Evolutionary conservation across 2,329 filamentous ascomycete genomes (phyloP), one percentile per base, ranked within the genome.

Genomic region (Pseudocercospora ulei): DNA sequence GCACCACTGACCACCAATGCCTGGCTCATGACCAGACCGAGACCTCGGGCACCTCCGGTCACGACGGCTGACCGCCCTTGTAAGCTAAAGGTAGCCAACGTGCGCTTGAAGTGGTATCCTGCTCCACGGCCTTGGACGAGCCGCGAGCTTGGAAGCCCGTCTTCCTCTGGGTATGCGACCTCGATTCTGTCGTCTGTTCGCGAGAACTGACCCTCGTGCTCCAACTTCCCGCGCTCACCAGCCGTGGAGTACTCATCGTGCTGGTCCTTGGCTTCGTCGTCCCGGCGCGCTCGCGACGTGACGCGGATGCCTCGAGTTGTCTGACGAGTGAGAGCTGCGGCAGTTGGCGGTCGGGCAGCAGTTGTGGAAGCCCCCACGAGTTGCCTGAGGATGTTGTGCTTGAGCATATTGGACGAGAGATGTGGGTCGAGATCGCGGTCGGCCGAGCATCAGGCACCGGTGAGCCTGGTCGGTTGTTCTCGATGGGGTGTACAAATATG

Each of bases 1-100:
- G 84, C 82, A 36, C 88, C 88, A 38, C 82, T 90, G 37, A 84
- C 79, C 37, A 94, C 82, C 63, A 94, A 75, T 30, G 82, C 86
- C 67, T 94, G 86, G 35, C 81, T 82, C 82, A 96, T 95, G 52
- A 92, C 86, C 45, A 95, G 68, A 24, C 88, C 88, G 41, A 96
- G 65, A 5, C 88, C 88, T 57, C 87, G 73, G 16, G 88, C 88
- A 57, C 87, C 88, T 36, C 88, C 88, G 1, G 88, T 96, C 24
- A 96, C 82, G 25, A 95, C 70, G 30, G 77, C 85, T 5, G 87
- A 82, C 57, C 79, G 80, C 45, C 78, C 82, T 59, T 93, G 81
- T 20, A 96, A 73, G 5, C 85, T 88, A 66, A 95, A 96, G 27
- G 76, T 76, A 20, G 82, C 78, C 17, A 95, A 73, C 0, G 86